phyloP scores from a whole-genome alignment of 139 green algal genomes.

The Micractinium conductrix region DNA sequence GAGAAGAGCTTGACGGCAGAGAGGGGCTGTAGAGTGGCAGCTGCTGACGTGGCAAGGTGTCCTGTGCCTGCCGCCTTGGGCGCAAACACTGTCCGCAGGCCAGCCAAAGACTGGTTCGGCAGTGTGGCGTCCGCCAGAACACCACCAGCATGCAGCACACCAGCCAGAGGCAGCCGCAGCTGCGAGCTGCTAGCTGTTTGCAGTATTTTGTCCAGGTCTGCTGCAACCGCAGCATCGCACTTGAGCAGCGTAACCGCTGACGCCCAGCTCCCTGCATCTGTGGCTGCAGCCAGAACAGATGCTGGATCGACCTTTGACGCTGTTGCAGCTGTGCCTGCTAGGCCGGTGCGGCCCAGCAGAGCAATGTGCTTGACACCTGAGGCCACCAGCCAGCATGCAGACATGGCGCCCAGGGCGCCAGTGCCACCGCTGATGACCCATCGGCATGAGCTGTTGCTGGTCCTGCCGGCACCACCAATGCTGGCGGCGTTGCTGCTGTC shows the following conservation, averaged over 20 bases:
- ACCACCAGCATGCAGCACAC: slow-evolving; percentile 54
- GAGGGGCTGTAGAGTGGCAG: slow-evolving; percentile 1
- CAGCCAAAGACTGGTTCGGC: slow-evolving; percentile 38
- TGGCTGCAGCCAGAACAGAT: neutral
- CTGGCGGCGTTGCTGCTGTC: too few relatives aligned
- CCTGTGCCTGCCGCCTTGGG: slow-evolving; percentile 41
- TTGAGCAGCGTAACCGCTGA: slow-evolving; percentile 5
- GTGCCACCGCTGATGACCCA: slow-evolving; percentile 68
- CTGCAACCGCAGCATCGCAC: slow-evolving; percentile 41
- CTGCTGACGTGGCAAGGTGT: neutral
- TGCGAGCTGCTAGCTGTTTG: too few relatives aligned
- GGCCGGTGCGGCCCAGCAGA: slow-evolving; percentile 4
- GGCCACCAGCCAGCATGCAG: slow-evolving; percentile 66
- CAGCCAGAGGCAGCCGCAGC: neutral
- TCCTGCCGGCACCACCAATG: too few relatives aligned
- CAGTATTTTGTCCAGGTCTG: neutral
- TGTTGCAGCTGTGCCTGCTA: too few relatives aligned
- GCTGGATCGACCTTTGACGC: neutral
- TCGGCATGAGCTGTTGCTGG: too few relatives aligned
- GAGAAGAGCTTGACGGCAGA: slow-evolving; percentile 44
- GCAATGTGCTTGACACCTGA: slow-evolving; percentile 1
- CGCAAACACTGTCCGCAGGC: slow-evolving; percentile 32
- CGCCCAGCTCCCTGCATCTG: neutral
- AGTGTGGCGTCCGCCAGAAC: slow-evolving; percentile 45
- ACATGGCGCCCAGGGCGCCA: slow-evolving; percentile 55